Base-by-base conservation (phyloP, 2,329 filamentous ascomycete genomes). In the Coniella lustricola region DNA sequence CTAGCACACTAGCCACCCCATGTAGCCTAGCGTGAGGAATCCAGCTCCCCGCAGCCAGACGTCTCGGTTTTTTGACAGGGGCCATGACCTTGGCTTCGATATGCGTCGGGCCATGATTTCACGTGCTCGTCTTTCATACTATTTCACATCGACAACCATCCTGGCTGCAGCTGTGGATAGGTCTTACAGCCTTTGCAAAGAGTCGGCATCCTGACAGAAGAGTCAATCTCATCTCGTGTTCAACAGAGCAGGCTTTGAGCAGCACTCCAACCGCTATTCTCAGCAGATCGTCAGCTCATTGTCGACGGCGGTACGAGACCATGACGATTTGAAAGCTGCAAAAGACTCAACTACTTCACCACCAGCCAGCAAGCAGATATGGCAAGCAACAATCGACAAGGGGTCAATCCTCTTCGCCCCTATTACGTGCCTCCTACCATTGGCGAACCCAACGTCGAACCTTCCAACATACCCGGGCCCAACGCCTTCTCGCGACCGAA, bases 401-500 rank as follows among this genome's bases (percentile, higher is more conserved):
- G 66, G 53, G 65, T 75, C 52, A 86, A 87, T 58, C 83, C 83
- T 50, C 69, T 86, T 49, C 74, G 83, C 53, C 83, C 83, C 16
- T 87, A 87, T 68, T 85, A 87, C 63, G 81, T 83, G 55, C 76
- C 76, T 33, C 76, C 76, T 10, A 69, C 73, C n/a, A 77, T 79
- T 49, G 74, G 73, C 47, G 72, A 76, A 44, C 62, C 68, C 31
- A 57, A 65, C 36, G 66, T 69, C 34, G 60, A 60, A 41, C 55
- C 64, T 38, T 62, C 62, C 50, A 55, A 67, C 48, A 60, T 65
- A 39, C 64, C 69, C 21, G 65, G 62, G 46, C 68, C 73, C 40
- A 72, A 70, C 54, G 71, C 71, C 40, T 73, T 74, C 60, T 63
- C 50, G 44, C 50, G 50, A 1, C 33, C 70, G 38, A 64, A 68